Evolutionary conservation across 2,329 filamentous ascomycete species (phyloP).

Genomic region (Nannizziopsis arthrosporioides): DNA sequence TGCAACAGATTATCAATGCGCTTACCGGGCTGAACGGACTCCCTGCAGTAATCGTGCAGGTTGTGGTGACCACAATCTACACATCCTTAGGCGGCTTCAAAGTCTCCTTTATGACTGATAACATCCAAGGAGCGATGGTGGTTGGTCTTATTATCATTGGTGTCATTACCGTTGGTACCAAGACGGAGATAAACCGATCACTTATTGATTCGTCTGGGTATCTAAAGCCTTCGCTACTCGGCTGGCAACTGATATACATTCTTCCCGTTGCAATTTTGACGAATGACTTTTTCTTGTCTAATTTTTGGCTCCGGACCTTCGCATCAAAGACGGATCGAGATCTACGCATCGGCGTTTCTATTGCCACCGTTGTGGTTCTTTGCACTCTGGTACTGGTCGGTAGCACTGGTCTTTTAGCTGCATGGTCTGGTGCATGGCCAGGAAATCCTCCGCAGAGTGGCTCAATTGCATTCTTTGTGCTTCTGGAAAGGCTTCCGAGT

Average conservation of each 20-base stretch:
- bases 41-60: conserved; percentile 66
- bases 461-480: conserved; percentile 61
- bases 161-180: conserved; percentile 63
- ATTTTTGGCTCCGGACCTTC: conserved; percentile 76
- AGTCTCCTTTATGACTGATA: conserved; percentile 75
- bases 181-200: conserved; percentile 58
- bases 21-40: conserved; percentile 64
- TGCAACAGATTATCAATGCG: conserved; percentile 65
- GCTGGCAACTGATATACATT: conserved; percentile 80
- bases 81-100: conserved; percentile 73
- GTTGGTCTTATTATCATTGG: conserved; percentile 62
- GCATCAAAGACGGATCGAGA: conserved; percentile 67
- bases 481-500: conserved; percentile 58
- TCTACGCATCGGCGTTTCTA: conserved; percentile 59
- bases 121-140: conserved; percentile 69
- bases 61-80: conserved; percentile 67
- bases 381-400: conserved; percentile 63
- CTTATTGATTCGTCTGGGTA: conserved; percentile 59
- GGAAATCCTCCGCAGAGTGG: conserved; percentile 51
- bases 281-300: conserved; percentile 77
- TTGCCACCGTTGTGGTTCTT: conserved; percentile 54
- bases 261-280: conserved; percentile 68
- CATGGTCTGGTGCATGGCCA: conserved; percentile 63
- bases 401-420: conserved; percentile 59
- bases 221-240: conserved; percentile 56